phyloP scores from a whole-genome alignment of 192 early-diverging fungal species.

The Coemansia sp. region DNA sequence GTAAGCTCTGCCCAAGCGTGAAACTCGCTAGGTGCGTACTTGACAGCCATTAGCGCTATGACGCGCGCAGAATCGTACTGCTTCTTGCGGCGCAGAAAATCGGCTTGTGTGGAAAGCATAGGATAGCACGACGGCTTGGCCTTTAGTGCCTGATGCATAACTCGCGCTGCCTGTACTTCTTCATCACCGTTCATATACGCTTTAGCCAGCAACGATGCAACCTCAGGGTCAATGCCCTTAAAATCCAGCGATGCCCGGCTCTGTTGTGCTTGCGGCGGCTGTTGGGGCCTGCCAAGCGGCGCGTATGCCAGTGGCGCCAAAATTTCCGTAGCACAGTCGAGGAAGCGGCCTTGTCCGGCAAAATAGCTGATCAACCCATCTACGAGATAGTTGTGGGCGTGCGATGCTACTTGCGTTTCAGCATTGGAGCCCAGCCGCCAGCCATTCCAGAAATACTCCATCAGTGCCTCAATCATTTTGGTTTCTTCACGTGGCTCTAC shows the following conservation, averaged over 20 bases:
- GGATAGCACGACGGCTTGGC: conserved; percentile 73
- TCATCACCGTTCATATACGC: conserved; percentile 80
- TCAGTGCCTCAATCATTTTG: conserved; percentile 80
- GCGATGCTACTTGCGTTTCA: conserved; percentile 92
- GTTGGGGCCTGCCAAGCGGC: conserved; percentile 31
- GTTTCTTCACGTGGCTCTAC: conserved; percentile 70
- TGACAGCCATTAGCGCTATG: conserved; percentile 90
- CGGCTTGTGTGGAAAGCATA: conserved; percentile 84
- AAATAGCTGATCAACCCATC: conserved; percentile 92
- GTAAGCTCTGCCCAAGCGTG: conserved; percentile 94
- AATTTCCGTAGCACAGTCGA: conserved; percentile 71
- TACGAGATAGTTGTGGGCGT: conserved; percentile 82
- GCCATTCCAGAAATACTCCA: conserved; percentile 83
- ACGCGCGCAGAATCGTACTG: conserved; percentile 75
- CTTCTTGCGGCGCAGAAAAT: conserved; percentile 81
- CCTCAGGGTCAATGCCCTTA: conserved; percentile 74
- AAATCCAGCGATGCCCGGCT: conserved; percentile 30
- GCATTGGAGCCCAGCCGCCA: conserved; percentile 93
- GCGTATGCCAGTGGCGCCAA: conserved; percentile 65
- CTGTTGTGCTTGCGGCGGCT: neutral
- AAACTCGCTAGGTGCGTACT: conserved; percentile 93
- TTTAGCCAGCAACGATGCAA: conserved; percentile 82
- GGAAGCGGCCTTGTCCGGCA: conserved; percentile 73
- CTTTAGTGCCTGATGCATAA: conserved; percentile 82
- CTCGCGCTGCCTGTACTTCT: conserved; percentile 89